Evolutionary conservation across 2,329 filamentous ascomycete genomes (phyloP).

Genomic region (Macrophomina pseudophaseolina): DNA sequence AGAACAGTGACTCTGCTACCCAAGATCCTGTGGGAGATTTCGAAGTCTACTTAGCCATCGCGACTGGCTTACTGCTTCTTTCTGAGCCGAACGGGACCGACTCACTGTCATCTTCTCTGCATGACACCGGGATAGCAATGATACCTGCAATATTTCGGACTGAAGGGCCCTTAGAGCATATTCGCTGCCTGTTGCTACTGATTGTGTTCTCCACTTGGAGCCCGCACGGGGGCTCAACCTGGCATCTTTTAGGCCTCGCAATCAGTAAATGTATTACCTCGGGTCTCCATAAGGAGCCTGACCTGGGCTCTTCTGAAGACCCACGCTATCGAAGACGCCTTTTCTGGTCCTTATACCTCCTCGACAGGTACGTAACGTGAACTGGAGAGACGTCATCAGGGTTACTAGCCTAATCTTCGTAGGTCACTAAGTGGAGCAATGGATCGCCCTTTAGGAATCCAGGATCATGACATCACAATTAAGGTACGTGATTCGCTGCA

Average conservation of each 20-base stretch:
- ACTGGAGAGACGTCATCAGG: no score
- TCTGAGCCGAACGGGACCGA: no score
- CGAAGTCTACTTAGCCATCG: neutral
- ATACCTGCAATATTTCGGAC: neutral
- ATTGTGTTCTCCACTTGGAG: neutral
- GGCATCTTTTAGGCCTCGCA: neutral
- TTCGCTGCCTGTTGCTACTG: neutral
- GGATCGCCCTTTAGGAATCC: neutral
- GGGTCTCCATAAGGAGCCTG: neutral
- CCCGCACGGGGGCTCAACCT: neutral
- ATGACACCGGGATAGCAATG: no score
- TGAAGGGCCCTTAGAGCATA: neutral
- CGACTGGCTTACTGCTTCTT: neutral
- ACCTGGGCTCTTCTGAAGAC: neutral
- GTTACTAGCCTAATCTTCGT: no score
- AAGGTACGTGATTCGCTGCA: neutral
- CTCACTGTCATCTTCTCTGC: no score
- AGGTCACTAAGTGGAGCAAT: neutral
- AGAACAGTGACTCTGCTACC: neutral
- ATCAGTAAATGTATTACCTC: constrained; percentile 4
- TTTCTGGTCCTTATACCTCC: constrained; percentile 1
- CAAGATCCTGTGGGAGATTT: neutral
- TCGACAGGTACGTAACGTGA: neutral
- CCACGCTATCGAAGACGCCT: neutral
- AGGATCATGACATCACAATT: neutral